A percentile compares a stretch with the other conserved stretches of the same genome.
Evolutionary conservation across 164 flowering plant species (phyloP).

Genomic region (Dillenia suffruticosa): DNA sequence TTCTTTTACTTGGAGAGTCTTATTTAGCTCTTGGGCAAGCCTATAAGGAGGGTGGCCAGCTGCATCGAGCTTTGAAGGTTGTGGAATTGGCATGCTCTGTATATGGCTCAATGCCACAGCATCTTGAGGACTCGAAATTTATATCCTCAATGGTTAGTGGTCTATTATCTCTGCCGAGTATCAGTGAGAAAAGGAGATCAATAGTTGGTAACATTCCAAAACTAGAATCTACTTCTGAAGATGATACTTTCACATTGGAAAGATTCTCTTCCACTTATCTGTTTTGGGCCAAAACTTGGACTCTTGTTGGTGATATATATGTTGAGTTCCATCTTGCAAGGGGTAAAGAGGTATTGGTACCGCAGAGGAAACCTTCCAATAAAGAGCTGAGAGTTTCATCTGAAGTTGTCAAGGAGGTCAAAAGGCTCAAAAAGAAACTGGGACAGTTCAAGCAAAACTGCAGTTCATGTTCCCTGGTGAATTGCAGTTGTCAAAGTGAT

Average conservation of each 20-base stretch:
- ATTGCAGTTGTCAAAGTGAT: conserved; percentile 95
- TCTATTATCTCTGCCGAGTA: conserved; percentile 13
- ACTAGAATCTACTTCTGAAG: conserved; percentile 11
- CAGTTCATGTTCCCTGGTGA: conserved; percentile 74
- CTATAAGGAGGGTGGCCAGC: conserved; percentile 72
- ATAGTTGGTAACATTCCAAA: conserved; percentile 14
- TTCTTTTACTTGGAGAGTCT: conserved; percentile 95
- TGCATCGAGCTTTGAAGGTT: conserved; percentile 76
- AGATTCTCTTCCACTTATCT: conserved; percentile 46
- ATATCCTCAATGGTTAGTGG: conserved; percentile 63
- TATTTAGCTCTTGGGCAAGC: conserved; percentile 95
- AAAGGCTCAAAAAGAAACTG: conserved; percentile 80
- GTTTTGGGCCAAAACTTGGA: conserved; percentile 95
- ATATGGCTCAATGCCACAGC: conserved; percentile 95
- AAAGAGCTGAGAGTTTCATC: conserved; percentile 70
- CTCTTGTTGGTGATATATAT: conserved; percentile 86
- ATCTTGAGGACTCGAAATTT: conserved; percentile 63
- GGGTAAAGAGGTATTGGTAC: conserved; percentile 34
- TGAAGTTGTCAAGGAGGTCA: conserved; percentile 83
- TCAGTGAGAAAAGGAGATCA: conserved; percentile 10
- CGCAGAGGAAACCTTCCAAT: conserved; percentile 21
- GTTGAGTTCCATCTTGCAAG: conserved; percentile 54
- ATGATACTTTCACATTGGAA: conserved; percentile 22
- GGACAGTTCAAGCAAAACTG: conserved; percentile 64
- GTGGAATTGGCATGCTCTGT: conserved; percentile 81